Conservation (phyloP, 805 yeast species). For the Zygosaccharomyces siamensis region DNA sequence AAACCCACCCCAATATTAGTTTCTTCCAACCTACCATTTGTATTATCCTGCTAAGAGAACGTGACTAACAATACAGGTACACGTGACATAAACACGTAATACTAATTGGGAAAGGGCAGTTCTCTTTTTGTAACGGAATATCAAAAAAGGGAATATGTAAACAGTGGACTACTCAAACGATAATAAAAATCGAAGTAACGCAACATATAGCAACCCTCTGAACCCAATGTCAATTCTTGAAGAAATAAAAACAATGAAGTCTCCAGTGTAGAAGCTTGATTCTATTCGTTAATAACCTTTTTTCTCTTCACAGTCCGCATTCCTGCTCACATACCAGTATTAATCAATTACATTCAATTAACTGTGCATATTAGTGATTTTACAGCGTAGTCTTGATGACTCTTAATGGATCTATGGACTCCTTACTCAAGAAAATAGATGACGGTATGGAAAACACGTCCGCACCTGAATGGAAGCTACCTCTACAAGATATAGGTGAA, state of each 20-base stretch:
- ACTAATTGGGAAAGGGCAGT: conserved; percentile 5
- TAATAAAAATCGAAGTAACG: neutral
- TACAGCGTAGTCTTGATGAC: neutral
- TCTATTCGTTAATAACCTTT: neutral
- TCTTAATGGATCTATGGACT: conserved; percentile 24
- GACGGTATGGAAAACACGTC: conserved; percentile 25
- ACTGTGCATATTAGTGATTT: neutral
- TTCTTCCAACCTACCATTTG: too few relatives aligned
- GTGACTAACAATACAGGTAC: neutral
- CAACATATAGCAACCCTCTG: neutral
- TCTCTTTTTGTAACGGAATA: too few relatives aligned
- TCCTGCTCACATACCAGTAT: neutral
- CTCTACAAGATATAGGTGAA: conserved; percentile 31
- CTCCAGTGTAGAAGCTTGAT: neutral
- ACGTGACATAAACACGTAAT: neutral
- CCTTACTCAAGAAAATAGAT: conserved; percentile 31
- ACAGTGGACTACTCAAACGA: neutral
- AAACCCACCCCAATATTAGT: too few relatives aligned
- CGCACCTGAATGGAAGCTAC: conserved; percentile 18
- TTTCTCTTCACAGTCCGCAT: neutral
- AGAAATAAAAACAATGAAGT: neutral
- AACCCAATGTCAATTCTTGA: neutral
- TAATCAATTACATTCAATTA: neutral
- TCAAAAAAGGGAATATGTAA: neutral
- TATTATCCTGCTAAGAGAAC: neutral